phyloP scores from a whole-genome alignment of 2,329 filamentous ascomycete species.

The Neopestalotiopsis sp. region DNA sequence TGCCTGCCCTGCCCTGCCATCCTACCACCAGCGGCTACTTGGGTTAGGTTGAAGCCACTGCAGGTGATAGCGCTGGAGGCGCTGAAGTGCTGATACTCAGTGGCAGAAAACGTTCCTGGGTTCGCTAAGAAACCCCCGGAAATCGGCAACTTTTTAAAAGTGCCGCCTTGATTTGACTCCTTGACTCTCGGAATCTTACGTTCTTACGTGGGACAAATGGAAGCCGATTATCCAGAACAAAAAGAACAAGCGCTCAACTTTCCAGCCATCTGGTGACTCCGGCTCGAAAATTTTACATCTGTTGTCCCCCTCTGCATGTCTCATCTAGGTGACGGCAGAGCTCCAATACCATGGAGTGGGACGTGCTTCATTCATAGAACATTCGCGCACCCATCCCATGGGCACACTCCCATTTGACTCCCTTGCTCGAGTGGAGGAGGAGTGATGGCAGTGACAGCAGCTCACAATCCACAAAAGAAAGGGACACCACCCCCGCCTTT shows the following conservation, averaged over 20 bases:
- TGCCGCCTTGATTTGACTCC: background rate
- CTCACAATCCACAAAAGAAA: background rate
- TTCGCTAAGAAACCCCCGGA: background rate
- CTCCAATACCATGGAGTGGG: background rate
- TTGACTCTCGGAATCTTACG: background rate
- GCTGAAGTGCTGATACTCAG: background rate
- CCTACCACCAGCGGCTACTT: background rate
- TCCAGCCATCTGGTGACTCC: background rate
- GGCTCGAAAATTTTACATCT: background rate
- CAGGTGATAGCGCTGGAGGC: background rate
- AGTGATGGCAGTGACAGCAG: too few relatives aligned
- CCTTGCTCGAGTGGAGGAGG: background rate
- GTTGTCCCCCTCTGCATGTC: background rate
- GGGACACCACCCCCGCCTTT: background rate
- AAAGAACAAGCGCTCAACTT: background rate
- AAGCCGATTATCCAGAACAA: background rate
- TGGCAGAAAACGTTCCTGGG: background rate
- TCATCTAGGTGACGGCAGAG: background rate
- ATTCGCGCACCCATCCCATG: background rate
- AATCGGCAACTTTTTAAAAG: background rate
- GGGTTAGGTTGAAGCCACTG: background rate
- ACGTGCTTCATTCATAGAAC: background rate
- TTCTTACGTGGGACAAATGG: background rate
- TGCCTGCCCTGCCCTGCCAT: background rate
- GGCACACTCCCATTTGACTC: background rate